Evolutionary conservation across 139 green algal species (phyloP).

Genomic region (Tetraselmis striata): DNA sequence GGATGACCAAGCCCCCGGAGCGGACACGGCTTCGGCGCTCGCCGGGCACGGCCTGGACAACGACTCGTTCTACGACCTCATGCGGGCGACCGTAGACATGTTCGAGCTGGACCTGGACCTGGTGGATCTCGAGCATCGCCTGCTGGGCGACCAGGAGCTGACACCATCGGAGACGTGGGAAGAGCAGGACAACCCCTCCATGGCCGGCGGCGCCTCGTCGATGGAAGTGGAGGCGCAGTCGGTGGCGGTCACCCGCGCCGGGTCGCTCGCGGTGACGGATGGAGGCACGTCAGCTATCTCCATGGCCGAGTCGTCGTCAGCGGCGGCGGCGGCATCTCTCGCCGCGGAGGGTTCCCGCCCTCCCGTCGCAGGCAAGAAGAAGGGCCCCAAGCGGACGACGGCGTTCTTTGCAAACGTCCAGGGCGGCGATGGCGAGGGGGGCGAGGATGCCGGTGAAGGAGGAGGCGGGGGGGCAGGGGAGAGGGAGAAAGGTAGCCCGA

Average conservation of each 20-base stretch:
- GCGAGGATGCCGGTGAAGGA: neutral
- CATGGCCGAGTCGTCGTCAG: too few relatives aligned
- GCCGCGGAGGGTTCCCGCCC: neutral
- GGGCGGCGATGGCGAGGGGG: neutral
- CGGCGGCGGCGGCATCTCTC: neutral
- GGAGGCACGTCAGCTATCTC: too few relatives aligned
- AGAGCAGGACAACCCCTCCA: neutral
- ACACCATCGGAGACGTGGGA: too few relatives aligned
- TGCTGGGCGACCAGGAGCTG: neutral
- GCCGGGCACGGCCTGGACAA: neutral
- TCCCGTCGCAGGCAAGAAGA: neutral
- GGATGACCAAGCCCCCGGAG: neutral
- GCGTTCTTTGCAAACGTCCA: too few relatives aligned
- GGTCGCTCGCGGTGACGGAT: neutral
- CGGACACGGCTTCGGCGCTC: neutral
- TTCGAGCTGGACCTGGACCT: neutral
- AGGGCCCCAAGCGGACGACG: neutral
- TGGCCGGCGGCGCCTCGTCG: neutral
- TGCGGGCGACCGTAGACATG: neutral
- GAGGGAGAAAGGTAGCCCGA: neutral
- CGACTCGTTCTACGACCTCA: neutral
- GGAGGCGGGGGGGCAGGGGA: too few relatives aligned
- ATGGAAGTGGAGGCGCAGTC: too few relatives aligned
- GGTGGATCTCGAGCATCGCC: neutral
- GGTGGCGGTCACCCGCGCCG: neutral